Evolutionary conservation across 2,329 filamentous ascomycete species (phyloP).

Genomic region (Trichoderma gracile): DNA sequence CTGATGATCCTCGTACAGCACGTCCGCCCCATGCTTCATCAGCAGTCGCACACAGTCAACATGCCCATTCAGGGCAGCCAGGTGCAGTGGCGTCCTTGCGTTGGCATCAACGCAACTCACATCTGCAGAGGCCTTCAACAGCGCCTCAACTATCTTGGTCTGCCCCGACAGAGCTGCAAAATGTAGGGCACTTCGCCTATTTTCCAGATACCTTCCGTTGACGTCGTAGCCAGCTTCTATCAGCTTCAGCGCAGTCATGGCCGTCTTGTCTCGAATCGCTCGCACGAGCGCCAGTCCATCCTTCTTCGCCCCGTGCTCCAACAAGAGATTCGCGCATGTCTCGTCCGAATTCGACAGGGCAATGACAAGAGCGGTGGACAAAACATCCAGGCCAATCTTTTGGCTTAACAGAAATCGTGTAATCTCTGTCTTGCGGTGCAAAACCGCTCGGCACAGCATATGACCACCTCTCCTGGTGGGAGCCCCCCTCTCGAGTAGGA

Average conservation of each 20-base stretch:
- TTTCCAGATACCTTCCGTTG: slow-evolving; percentile 2
- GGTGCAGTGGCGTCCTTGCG: slow-evolving; percentile 18
- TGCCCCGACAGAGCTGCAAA: slow-evolving; percentile 1
- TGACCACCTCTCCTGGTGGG: slow-evolving; percentile 1
- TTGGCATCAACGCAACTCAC: slow-evolving; percentile 12
- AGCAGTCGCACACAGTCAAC: slow-evolving; percentile 5
- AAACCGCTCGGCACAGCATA: slow-evolving; percentile 3
- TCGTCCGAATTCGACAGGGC: slow-evolving; percentile 1
- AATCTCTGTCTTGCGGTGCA: neutral
- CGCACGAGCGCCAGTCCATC: slow-evolving; percentile 5
- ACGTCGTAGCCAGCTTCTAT: slow-evolving; percentile 10
- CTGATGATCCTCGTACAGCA: neutral
- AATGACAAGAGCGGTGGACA: slow-evolving; percentile 9
- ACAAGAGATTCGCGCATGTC: slow-evolving; percentile 6
- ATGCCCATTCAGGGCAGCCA: slow-evolving; percentile 6
- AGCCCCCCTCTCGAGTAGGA: slow-evolving; percentile 11
- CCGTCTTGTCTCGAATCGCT: slow-evolving; percentile 8
- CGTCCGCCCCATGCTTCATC: slow-evolving; percentile 13
- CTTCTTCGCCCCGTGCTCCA: slow-evolving; percentile 14
- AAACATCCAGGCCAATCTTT: neutral
- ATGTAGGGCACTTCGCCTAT: slow-evolving; percentile 7
- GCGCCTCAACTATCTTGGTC: neutral
- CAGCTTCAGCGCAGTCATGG: slow-evolving; percentile 6
- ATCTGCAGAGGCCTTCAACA: slow-evolving; percentile 2
- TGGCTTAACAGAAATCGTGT: neutral